Percentiles rank a stretch among this genome's conserved stretches.
phyloP scores from a whole-genome alignment of 306 rosid species.

The Gleditsia sinensis region DNA sequence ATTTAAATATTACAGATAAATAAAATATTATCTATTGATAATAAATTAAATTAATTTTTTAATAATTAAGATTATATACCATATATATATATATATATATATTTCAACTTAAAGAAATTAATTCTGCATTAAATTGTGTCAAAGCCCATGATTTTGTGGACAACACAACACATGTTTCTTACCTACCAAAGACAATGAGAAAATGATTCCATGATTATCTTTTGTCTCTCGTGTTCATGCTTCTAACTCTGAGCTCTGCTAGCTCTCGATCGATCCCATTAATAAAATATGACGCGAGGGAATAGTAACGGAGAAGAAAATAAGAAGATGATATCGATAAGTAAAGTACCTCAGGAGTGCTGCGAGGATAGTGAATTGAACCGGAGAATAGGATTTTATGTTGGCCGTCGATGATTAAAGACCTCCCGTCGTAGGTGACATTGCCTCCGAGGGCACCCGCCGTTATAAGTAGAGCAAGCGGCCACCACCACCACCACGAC shows the following conservation, averaged over 20 bases:
- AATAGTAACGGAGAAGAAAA: neutral
- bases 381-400: slow-evolving; percentile 78
- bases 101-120: neutral
- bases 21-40: no score
- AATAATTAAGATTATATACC: no score
- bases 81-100: no score
- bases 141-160: slow-evolving; percentile 1
- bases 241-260: neutral
- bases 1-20: no score
- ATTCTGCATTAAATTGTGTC: neutral
- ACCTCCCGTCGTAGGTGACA: slow-evolving; percentile 70
- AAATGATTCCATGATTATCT: slow-evolving; percentile 17
- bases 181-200: slow-evolving; percentile 42
- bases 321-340: neutral
- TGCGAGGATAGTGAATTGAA: slow-evolving; percentile 83
- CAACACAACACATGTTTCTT: neutral
- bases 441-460: slow-evolving; percentile 36
- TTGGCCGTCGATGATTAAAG: slow-evolving; percentile 60
- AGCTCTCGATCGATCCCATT: neutral
- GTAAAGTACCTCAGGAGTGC: slow-evolving; percentile 70
- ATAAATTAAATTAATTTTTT: no score
- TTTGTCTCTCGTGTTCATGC: slow-evolving; percentile 13
- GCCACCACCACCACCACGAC: slow-evolving; percentile 22
- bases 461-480: slow-evolving; percentile 31
- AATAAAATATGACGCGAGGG: neutral